phyloP scores from a whole-genome alignment of 2,329 filamentous ascomycete genomes.

The Truncatella angustata region DNA sequence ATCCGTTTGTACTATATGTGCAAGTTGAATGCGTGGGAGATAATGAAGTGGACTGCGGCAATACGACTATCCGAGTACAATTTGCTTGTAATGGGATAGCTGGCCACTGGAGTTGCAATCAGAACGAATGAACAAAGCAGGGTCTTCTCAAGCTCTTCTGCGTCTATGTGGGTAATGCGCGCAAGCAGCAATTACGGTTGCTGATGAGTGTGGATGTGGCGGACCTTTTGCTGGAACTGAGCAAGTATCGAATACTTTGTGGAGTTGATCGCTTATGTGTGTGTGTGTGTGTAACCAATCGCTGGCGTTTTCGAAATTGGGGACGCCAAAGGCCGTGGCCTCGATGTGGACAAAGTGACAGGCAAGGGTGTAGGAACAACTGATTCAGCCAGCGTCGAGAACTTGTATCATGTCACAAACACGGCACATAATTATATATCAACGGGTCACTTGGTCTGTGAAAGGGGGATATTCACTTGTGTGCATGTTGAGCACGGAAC shows the following conservation, averaged over 20 bases:
- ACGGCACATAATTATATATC: too few relatives aligned
- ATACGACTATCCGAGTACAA: constrained; percentile 1
- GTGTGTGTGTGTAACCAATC: constrained; percentile 8
- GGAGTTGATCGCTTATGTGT: constrained; percentile 8
- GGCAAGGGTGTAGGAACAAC: not conserved
- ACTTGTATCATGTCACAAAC: too few relatives aligned
- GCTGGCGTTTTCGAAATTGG: not conserved
- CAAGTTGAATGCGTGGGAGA: not conserved
- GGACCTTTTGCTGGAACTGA: not conserved
- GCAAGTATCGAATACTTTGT: constrained; percentile 8
- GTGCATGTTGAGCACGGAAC: too few relatives aligned
- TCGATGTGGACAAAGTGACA: constrained; percentile 4
- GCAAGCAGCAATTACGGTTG: not conserved
- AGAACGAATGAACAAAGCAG: not conserved
- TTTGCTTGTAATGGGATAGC: constrained; percentile 1
- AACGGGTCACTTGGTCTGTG: too few relatives aligned
- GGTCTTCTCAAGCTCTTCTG: not conserved
- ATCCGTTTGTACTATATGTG: not conserved
- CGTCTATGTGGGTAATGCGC: not conserved
- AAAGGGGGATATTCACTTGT: too few relatives aligned
- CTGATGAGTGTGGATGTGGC: not conserved
- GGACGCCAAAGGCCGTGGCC: not conserved
- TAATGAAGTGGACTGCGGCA: not conserved
- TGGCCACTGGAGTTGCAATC: not conserved
- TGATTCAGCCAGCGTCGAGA: not conserved